phyloP scores from a whole-genome alignment of 371 early-diverging fungal genomes.

The Actinomucor elegans region DNA sequence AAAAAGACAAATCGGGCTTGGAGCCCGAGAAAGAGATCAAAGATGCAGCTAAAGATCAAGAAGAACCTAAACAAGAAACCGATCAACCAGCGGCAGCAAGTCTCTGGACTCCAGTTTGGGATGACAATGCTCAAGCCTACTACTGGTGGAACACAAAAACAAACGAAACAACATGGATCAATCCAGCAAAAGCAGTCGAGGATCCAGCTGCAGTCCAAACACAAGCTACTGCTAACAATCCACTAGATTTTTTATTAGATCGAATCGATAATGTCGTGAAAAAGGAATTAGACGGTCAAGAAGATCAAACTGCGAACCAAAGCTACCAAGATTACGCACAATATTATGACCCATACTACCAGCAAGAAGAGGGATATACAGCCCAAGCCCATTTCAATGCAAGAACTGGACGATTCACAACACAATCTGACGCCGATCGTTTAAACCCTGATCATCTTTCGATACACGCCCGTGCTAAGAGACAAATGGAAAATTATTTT shows the following conservation, averaged over 20 bases:
- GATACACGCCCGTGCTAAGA: conserved; percentile 37
- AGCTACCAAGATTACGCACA: neutral
- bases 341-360: neutral
- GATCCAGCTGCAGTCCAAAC: neutral
- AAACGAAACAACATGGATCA: conserved; percentile 59
- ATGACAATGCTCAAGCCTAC: conserved; percentile 48
- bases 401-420: conserved; percentile 51
- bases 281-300: conserved; percentile 27
- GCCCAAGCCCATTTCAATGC: conserved; percentile 52
- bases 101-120: conserved; percentile 64
- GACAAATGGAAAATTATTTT: conserved; percentile 51
- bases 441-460: conserved; percentile 41
- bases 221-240: conserved; percentile 7
- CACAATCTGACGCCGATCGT: conserved; percentile 34
- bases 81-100: too few species aligned
- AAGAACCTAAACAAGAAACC: too few species aligned
- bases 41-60: too few species aligned
- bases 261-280: conserved; percentile 42
- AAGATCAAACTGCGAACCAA: neutral
- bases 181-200: conserved; percentile 27
- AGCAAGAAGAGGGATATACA: conserved; percentile 23
- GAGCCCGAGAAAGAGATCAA: too few species aligned
- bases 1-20: too few species aligned
- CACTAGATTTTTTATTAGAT: conserved; percentile 38
- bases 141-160: conserved; percentile 67